Conservation (phyloP, 2,329 filamentous ascomycete species). For the Raffaelea arxii region DNA sequence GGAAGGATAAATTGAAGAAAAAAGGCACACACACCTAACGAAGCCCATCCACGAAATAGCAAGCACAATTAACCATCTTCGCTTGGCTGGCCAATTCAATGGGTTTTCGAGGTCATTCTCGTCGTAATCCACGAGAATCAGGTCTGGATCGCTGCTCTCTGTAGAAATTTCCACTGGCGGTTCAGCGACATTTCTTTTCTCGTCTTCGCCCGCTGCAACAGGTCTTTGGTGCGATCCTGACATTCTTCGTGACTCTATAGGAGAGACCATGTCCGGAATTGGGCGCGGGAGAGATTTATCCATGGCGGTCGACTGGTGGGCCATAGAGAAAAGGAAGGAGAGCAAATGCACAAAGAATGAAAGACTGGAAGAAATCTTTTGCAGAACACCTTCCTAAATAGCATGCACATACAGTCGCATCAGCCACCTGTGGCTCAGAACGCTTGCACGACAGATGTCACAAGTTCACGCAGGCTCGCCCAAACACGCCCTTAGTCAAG, state of each 20-base stretch:
- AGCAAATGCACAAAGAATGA: no score
- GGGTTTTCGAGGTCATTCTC: neutral
- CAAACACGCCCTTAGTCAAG: no score
- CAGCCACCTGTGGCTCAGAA: no score
- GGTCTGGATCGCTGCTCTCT: neutral
- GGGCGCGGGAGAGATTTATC: no score
- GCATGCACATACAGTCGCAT: no score
- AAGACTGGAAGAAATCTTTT: no score
- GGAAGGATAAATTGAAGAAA: neutral
- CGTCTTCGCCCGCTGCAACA: neutral
- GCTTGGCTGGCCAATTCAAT: neutral
- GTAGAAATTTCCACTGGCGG: neutral
- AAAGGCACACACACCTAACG: neutral
- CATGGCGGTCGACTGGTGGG: no score
- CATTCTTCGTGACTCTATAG: neutral
- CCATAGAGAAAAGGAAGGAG: no score
- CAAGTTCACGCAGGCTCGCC: no score
- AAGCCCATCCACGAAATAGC: conserved; percentile 1
- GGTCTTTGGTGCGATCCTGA: neutral
- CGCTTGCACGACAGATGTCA: no score
- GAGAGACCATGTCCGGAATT: neutral
- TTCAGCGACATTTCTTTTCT: no score
- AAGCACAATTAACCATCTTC: conserved; percentile 2
- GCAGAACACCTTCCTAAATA: no score
- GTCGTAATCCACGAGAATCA: neutral